Percentiles rank a stretch among this genome's conserved stretches.
Evolutionary conservation across 2,329 filamentous ascomycete species (phyloP).

Genomic region (Penicillium vulpinum): DNA sequence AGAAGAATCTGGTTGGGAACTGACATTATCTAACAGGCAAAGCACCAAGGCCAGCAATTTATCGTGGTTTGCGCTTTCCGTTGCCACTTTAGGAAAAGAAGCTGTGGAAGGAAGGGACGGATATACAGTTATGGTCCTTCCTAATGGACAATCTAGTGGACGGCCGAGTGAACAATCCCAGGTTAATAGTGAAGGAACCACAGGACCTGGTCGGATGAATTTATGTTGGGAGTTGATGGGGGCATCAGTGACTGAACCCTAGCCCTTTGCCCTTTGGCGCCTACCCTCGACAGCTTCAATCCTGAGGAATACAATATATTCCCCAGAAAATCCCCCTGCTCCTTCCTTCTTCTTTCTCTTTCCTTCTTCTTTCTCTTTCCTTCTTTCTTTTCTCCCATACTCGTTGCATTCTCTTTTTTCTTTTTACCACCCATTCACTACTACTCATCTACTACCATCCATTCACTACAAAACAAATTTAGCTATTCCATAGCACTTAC

Average conservation of each 20-base stretch:
- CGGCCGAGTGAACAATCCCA: not conserved
- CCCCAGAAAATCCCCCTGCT: not conserved
- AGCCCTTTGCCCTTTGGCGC: not conserved
- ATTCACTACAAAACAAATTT: not conserved
- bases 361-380: not conserved
- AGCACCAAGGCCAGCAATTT: slow-evolving; percentile 6
- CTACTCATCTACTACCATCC: not conserved
- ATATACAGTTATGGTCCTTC: slow-evolving; percentile 36
- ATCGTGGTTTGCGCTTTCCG: slow-evolving; percentile 40
- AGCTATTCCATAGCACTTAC: not conserved
- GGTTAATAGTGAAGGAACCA: not conserved
- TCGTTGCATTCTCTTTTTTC: not conserved
- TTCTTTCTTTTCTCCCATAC: not conserved
- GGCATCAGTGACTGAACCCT: slow-evolving; percentile 21
- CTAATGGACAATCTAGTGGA: not conserved
- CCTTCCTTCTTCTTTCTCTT: not conserved
- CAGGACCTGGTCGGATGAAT: slow-evolving; percentile 8
- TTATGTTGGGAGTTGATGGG: slow-evolving; percentile 46
- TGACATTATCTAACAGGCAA: slow-evolving; percentile 20
- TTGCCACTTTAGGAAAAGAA: slow-evolving; percentile 35
- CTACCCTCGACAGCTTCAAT: not conserved
- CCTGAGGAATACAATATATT: too few species aligned
- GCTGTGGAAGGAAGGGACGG: slow-evolving; percentile 44
- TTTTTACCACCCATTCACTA: not conserved
- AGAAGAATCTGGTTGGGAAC: not conserved